phyloP scores from a whole-genome alignment of 2,329 filamentous ascomycete genomes.

The Diaporthe ampelina region DNA sequence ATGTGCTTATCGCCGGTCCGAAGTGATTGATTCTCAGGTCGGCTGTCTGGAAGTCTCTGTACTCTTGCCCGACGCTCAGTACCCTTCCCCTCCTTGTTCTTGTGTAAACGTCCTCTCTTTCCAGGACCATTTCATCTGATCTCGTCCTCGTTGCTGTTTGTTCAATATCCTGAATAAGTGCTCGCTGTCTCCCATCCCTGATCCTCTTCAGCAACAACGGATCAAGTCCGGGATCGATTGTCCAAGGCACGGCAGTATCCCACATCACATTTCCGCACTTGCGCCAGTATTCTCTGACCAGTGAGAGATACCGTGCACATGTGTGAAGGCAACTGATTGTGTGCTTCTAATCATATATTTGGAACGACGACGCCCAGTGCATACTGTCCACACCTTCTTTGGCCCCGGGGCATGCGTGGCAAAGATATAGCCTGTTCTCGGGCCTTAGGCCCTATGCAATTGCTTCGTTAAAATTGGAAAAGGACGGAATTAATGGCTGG shows the following conservation, averaged over 20 bases:
- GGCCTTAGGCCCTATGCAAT: too few relatives aligned
- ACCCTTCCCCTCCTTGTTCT: background rate
- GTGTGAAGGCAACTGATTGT: background rate
- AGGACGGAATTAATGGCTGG: too few relatives aligned
- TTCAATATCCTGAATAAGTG: background rate
- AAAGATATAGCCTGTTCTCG: too few relatives aligned
- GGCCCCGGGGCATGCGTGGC: too few relatives aligned
- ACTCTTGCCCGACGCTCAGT: background rate
- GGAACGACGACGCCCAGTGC: background rate
- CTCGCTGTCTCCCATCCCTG: background rate
- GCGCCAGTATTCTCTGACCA: background rate
- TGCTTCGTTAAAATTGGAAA: too few relatives aligned
- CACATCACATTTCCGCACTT: conserved; percentile 16
- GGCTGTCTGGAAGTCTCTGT: background rate
- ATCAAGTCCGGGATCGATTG: background rate
- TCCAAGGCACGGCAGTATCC: background rate
- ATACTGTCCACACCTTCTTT: background rate
- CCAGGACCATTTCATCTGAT: conserved; percentile 6
- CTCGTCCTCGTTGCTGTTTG: background rate
- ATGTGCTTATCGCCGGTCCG: too few relatives aligned
- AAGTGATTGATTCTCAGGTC: fast-evolving
- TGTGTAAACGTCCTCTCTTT: background rate
- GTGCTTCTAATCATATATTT: background rate
- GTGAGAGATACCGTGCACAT: background rate
- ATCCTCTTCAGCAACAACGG: background rate